A percentile compares a stretch with the other conserved stretches of the same genome.
phyloP scores from a whole-genome alignment of 345 rosid genomes.

The Carallia brachiata region DNA sequence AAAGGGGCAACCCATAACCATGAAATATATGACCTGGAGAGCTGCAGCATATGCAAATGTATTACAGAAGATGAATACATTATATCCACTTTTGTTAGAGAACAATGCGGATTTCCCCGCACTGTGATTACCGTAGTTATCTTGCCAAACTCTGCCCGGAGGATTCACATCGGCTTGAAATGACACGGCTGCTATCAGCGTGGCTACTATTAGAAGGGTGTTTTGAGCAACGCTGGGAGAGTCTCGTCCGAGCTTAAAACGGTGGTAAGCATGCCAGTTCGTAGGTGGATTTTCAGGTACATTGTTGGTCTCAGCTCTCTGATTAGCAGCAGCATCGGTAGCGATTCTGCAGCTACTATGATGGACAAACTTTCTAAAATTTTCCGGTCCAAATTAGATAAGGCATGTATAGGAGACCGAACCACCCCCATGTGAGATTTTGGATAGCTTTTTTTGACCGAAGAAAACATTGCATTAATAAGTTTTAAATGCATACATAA shows the following conservation, averaged over 20 bases:
- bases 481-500: no score
- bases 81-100: slow-evolving; percentile 9
- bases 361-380: no score
- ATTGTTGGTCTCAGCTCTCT: no score
- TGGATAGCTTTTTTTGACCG: no score
- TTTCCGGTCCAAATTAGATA: no score
- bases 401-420: no score
- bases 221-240: slow-evolving; percentile 27
- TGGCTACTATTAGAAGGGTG: slow-evolving; percentile 26
- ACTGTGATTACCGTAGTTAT: not conserved
- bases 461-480: no score
- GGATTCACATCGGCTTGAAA: slow-evolving; percentile 38
- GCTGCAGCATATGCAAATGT: slow-evolving; percentile 9
- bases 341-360: no score
- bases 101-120: slow-evolving; percentile 18
- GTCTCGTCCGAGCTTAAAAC: not conserved
- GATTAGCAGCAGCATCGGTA: no score
- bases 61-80: slow-evolving; percentile 28
- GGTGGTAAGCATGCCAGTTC: no score
- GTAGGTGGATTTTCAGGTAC: no score
- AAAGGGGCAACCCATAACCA: slow-evolving; percentile 23
- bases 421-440: no score
- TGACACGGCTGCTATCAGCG: slow-evolving; percentile 36
- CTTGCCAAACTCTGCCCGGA: slow-evolving; percentile 41
- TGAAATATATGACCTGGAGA: slow-evolving; percentile 3